Evolutionary conservation across 768 basidiomycete species (phyloP).

Genomic region (Podaxis sp.): DNA sequence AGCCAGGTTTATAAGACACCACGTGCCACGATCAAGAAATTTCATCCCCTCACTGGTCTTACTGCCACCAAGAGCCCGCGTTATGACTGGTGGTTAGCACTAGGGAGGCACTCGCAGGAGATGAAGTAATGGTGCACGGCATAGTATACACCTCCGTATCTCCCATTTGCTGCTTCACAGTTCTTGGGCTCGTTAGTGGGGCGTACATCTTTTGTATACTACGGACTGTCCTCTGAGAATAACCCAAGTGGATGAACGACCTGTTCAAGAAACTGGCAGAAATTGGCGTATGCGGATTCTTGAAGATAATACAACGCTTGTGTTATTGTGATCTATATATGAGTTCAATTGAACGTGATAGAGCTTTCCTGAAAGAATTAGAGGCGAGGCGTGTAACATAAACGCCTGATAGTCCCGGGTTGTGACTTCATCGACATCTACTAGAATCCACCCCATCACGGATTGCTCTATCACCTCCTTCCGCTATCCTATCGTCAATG

Average conservation of each 20-base stretch:
- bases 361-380: not conserved
- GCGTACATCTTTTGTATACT: constrained; percentile 60
- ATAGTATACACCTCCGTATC: constrained; percentile 90
- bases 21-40: not conserved
- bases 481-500: constrained; percentile 20
- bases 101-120: constrained; percentile 79
- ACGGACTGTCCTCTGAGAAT: too few relatives aligned
- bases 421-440: not conserved
- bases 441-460: not conserved
- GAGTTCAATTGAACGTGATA: not conserved
- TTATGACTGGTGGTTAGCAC: constrained; percentile 40
- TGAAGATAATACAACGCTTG: too few relatives aligned
- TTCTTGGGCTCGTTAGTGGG: constrained; percentile 80
- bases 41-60: constrained; percentile 46
- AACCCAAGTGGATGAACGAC: too few relatives aligned
- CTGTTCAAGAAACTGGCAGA: too few relatives aligned
- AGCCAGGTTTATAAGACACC: not conserved
- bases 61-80: constrained; percentile 33
- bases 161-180: constrained; percentile 61
- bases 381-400: not conserved
- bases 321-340: too few relatives aligned
- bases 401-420: not conserved
- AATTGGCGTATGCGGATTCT: too few relatives aligned
- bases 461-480: constrained; percentile 6
- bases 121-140: constrained; percentile 88